Base-by-base conservation (phyloP, 1,284 basidiomycete species). In the Microbotryum lychnidis-dioicae region DNA sequence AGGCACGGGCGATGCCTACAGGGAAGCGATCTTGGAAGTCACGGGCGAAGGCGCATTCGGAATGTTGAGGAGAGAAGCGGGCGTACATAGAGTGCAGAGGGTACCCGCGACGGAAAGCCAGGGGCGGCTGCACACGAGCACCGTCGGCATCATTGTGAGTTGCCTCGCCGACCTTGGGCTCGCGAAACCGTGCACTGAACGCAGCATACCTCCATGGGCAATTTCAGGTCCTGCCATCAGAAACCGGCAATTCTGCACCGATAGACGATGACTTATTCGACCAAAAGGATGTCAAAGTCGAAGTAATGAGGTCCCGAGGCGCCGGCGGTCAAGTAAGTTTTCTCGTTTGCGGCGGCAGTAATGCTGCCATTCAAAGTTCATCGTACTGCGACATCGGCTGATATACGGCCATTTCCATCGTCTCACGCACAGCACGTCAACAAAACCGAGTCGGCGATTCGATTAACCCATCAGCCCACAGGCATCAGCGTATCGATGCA, bases 401-500 rank as follows among this genome's bases (percentile, higher is more conserved):
- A 42, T 16, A 6, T 6, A 18, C 3, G 7, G 46, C 49, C 44
- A 59, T 46, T 18, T 50, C 10, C 25, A 14, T 23, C 7, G 20
- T 46, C 14, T 25, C 8, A 2, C 31, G 16, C 54, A 4, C 72
- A 94, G 86, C 94, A 98, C 77, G 96, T 98, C 71, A 99, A 98
- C 78, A 91, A 90, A 80, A 98, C 94, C 0, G 96, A 98, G 76
- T 97, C 92, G 0, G 96, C 96, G 1, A 90, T 99, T n/a, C 86
- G 96, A 1, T 76, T 98, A 44, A 96, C 92, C 0, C 96, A 98
- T 71, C 77, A 89, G 16, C 94, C 96, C 0, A 90, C 91, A 1
- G 92, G 93, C 0, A 89, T 97, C 60, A 87, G 86, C 0, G 96
- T 98, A 10, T 93, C 91, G 4, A 97, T 97, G 91, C 96, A 98